These are phyloP conservation scores for Phanerochaete carnosa DNA, from an alignment of 768 basidiomycete genomes.

Conservation along the genomic window DNA sequence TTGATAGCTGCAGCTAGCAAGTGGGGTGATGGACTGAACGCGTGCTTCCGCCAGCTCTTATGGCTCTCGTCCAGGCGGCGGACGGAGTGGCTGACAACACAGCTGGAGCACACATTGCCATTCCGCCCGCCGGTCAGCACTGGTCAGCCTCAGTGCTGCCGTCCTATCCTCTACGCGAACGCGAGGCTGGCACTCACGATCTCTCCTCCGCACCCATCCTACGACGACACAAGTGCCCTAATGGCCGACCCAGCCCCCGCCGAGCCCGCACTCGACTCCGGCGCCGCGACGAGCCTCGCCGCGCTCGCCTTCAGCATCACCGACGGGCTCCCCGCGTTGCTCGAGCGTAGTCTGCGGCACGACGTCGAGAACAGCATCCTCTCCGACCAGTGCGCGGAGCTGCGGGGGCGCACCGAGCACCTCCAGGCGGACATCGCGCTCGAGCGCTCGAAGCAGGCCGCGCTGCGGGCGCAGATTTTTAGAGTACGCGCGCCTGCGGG, in stretches of 20 bases:
- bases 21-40: neutral
- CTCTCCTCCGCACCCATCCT: neutral
- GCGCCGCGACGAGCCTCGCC: neutral
- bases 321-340: slow-evolving; percentile 8
- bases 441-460: slow-evolving; percentile 16
- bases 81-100: neutral
- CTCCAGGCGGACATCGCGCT: slow-evolving; percentile 10
- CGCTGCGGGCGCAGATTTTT: neutral
- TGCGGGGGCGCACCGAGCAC: slow-evolving; percentile 7
- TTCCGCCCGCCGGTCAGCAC: neutral
- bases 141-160: neutral
- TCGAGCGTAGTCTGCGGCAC: slow-evolving; percentile 12
- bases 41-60: neutral
- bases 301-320: slow-evolving; percentile 5
- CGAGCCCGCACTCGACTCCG: neutral
- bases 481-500: neutral
- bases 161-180: too few relatives aligned
- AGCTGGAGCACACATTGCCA: neutral
- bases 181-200: too few relatives aligned
- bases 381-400: slow-evolving; percentile 11
- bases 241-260: neutral
- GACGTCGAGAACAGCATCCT: slow-evolving; percentile 13
- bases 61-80: neutral
- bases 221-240: neutral
- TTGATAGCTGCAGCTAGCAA: neutral